These are phyloP conservation scores for Syzygium jambos DNA, from an alignment of 345 rosid genomes.

Conservation along the genomic window DNA sequence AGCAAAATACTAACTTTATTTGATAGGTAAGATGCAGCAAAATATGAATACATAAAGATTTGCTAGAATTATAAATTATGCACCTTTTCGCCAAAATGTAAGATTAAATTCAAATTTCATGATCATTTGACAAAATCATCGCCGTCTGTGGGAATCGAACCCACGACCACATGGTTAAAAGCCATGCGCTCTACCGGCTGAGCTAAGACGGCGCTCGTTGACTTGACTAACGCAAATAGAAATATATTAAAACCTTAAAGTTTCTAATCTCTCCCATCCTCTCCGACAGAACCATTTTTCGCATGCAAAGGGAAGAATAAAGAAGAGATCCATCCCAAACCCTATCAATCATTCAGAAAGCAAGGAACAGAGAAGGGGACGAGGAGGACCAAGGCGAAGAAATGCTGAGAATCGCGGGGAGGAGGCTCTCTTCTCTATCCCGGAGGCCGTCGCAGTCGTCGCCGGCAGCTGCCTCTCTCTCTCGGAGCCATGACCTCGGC, in stretches of 20 bases:
- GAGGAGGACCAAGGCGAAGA: neutral
- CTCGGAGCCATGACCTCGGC: conserved; percentile 15
- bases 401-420: conserved; percentile 73
- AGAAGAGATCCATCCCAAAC: neutral
- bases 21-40: neutral
- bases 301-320: too few species aligned
- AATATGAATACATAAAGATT: neutral
- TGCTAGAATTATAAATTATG: too few species aligned
- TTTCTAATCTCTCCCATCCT: neutral
- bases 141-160: conserved; percentile 83
- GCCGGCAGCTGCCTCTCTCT: conserved; percentile 16
- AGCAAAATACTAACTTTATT: neutral
- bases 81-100: too few species aligned
- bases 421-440: conserved; percentile 49
- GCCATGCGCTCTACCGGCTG: conserved; percentile 82
- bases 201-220: conserved; percentile 47
- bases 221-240: fast-evolving
- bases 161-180: conserved; percentile 79
- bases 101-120: too few species aligned
- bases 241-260: fast-evolving
- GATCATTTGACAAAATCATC: neutral
- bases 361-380: neutral
- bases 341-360: neutral
- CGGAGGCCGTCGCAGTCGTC: conserved; percentile 28
- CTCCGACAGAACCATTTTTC: too few species aligned